A percentile compares a stretch with the other conserved stretches of the same genome.
phyloP scores from a whole-genome alignment of 495 filamentous ascomycete species.

The Trichoderma asperelloides region DNA sequence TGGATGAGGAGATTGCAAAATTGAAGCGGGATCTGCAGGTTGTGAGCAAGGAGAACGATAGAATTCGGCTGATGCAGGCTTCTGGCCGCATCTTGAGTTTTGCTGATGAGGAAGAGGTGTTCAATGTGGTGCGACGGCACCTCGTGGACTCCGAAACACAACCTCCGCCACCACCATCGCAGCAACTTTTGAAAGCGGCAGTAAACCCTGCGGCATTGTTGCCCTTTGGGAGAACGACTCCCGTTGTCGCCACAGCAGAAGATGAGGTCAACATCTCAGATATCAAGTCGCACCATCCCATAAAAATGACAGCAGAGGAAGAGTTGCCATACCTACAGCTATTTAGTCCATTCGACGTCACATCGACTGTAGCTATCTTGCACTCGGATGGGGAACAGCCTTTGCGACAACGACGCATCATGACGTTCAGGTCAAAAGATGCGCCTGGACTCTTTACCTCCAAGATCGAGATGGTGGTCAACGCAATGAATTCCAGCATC shows the following conservation, averaged over 20 bases:
- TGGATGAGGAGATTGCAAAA: conserved; percentile 27
- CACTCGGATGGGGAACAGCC: conserved; percentile 16
- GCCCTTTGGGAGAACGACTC: conserved; percentile 34
- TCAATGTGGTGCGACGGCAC: conserved; percentile 30
- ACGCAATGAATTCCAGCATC: conserved; percentile 33
- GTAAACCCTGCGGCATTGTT: conserved; percentile 40
- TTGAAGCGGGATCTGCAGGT: conserved; percentile 29
- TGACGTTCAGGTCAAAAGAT: conserved; percentile 26
- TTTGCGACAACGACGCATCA: conserved; percentile 31
- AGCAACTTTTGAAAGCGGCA: conserved; percentile 26
- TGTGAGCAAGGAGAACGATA: conserved; percentile 30
- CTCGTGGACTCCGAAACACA: conserved; percentile 25
- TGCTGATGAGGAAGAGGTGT: conserved; percentile 22
- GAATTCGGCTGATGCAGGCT: conserved; percentile 23
- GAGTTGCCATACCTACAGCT: conserved; percentile 48
- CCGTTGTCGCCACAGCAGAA: conserved; percentile 10
- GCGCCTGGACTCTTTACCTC: conserved; percentile 36
- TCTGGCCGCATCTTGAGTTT: conserved; percentile 14
- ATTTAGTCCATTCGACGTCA: conserved; percentile 46
- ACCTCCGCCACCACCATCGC: conserved; percentile 19
- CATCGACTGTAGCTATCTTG: conserved; percentile 36
- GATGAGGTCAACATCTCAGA: conserved; percentile 21
- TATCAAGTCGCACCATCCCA: conserved; percentile 41
- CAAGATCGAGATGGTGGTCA: conserved; percentile 37
- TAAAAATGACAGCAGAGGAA: conserved; percentile 39